Conservation (phyloP, 2,329 filamentous ascomycete species). For the Aschersonia sp. region DNA sequence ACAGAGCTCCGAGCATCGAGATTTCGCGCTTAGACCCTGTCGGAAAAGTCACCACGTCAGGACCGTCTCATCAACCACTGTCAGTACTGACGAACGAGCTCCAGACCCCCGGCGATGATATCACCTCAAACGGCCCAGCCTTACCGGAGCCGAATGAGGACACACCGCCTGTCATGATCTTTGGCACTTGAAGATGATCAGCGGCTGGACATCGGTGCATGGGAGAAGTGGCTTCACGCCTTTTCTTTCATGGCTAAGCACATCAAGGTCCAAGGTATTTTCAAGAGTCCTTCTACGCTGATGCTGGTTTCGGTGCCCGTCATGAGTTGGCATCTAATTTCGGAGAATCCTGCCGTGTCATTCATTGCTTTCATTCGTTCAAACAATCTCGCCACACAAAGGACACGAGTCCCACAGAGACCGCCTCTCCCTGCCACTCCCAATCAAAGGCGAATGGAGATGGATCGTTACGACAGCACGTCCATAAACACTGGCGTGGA, state of each 20-base stretch:
- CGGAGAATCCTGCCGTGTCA: slow-evolving; percentile 40
- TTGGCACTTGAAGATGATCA: slow-evolving; percentile 44
- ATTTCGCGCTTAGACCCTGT: slow-evolving; percentile 22
- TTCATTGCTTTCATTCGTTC: slow-evolving; percentile 46
- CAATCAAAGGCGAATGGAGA: slow-evolving; percentile 6
- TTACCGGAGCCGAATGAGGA: slow-evolving; percentile 35
- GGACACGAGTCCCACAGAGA: slow-evolving; percentile 7
- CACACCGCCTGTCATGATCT: slow-evolving; percentile 46
- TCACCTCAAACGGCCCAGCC: slow-evolving; percentile 12
- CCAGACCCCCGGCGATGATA: slow-evolving; percentile 2
- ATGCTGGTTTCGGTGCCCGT: slow-evolving; percentile 43
- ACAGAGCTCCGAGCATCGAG: slow-evolving; percentile 43
- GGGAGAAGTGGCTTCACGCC: slow-evolving; percentile 40
- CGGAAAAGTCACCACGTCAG: slow-evolving; percentile 11
- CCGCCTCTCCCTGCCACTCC: background rate
- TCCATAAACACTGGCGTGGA: slow-evolving; percentile 17
- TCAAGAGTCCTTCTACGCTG: slow-evolving; percentile 46
- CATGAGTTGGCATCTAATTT: slow-evolving; percentile 44
- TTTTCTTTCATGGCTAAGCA: slow-evolving; percentile 45
- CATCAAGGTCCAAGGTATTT: slow-evolving; percentile 46
- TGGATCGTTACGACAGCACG: slow-evolving; percentile 8
- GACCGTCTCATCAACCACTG: slow-evolving; percentile 9
- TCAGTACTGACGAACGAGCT: background rate
- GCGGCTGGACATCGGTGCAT: slow-evolving; percentile 39
- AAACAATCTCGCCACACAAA: slow-evolving; percentile 32